Percentiles rank a stretch among this genome's conserved stretches.
Evolutionary conservation across 2,329 filamentous ascomycete genomes (phyloP).

Genomic region (Pyrenophora graminea): DNA sequence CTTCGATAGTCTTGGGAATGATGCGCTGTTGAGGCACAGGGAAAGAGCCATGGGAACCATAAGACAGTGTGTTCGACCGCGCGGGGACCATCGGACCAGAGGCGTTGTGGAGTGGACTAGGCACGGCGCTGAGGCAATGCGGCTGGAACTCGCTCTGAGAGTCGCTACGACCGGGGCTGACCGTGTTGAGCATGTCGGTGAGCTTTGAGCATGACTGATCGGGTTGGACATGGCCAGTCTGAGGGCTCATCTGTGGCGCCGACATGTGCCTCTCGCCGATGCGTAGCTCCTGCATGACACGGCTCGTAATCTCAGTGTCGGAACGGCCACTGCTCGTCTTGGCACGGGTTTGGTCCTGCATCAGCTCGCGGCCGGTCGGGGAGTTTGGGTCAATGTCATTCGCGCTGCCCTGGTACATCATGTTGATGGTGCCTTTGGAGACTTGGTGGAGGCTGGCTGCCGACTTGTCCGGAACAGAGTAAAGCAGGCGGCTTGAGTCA

Average conservation of each 20-base stretch:
- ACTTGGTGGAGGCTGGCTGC: not conserved
- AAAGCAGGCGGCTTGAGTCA: slow-evolving; percentile 29
- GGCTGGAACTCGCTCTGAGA: slow-evolving; percentile 25
- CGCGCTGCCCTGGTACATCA: slow-evolving; percentile 32
- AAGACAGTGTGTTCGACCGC: slow-evolving; percentile 5
- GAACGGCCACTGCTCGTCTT: slow-evolving; percentile 6
- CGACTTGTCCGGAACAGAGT: slow-evolving; percentile 19
- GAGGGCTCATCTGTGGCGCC: not conserved
- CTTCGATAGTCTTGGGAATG: slow-evolving; percentile 22
- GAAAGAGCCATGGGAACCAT: not conserved
- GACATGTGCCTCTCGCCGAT: slow-evolving; percentile 11
- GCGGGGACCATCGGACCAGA: slow-evolving; percentile 8
- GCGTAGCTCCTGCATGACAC: slow-evolving; percentile 29
- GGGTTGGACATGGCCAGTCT: slow-evolving; percentile 13
- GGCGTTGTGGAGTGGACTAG: slow-evolving; percentile 35
- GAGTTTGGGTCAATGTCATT: slow-evolving; percentile 27
- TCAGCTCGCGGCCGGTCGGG: slow-evolving; percentile 13
- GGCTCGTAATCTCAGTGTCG: slow-evolving; percentile 13
- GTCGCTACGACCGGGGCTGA: slow-evolving; percentile 21
- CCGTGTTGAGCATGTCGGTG: slow-evolving; percentile 33
- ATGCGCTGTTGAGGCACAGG: slow-evolving; percentile 2
- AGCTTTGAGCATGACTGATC: slow-evolving; percentile 32
- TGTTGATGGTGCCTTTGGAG: slow-evolving; percentile 24
- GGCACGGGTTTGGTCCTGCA: not conserved
- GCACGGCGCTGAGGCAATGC: slow-evolving; percentile 36